Evolutionary conservation across 192 early-diverging fungal genomes (phyloP).

Genomic region (Linderina pennispora): DNA sequence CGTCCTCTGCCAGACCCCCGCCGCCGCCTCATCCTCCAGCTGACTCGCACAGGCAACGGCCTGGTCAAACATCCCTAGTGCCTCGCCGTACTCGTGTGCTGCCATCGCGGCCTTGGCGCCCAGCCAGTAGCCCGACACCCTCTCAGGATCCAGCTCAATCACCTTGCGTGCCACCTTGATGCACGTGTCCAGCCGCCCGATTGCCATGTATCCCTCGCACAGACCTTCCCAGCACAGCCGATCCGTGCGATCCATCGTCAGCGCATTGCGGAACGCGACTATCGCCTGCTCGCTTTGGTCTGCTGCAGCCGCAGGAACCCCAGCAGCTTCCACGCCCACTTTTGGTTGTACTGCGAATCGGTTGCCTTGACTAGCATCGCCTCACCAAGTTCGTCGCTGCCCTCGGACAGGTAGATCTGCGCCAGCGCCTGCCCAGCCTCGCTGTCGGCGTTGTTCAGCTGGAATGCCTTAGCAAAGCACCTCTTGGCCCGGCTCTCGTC

Average conservation of each 20-base stretch:
- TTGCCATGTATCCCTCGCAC: conserved; percentile 65
- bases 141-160: conserved; percentile 55
- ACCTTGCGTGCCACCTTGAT: conserved; percentile 62
- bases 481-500: conserved; percentile 66
- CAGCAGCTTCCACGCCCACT: conserved; percentile 76
- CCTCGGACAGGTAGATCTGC: conserved; percentile 53
- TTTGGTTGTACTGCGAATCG: conserved; percentile 37
- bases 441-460: conserved; percentile 58
- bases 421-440: conserved; percentile 61
- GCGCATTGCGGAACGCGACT: conserved; percentile 69
- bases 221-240: conserved; percentile 71
- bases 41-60: conserved; percentile 7
- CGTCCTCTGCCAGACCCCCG: conserved; percentile 9
- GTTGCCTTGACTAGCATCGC: conserved; percentile 14
- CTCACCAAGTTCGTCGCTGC: conserved; percentile 36
- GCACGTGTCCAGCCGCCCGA: conserved; percentile 48
- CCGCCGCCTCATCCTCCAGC: not conserved
- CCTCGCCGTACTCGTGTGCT: conserved; percentile 6
- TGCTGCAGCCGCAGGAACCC: conserved; percentile 63
- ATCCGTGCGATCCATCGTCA: conserved; percentile 66
- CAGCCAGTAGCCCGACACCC: conserved; percentile 32
- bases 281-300: conserved; percentile 52
- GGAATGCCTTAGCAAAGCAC: conserved; percentile 79
- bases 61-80: conserved; percentile 10
- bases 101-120: conserved; percentile 15